Evolutionary conservation across 129 eudicot genomes (phyloP).

Genomic region (Artemisia argyi): DNA sequence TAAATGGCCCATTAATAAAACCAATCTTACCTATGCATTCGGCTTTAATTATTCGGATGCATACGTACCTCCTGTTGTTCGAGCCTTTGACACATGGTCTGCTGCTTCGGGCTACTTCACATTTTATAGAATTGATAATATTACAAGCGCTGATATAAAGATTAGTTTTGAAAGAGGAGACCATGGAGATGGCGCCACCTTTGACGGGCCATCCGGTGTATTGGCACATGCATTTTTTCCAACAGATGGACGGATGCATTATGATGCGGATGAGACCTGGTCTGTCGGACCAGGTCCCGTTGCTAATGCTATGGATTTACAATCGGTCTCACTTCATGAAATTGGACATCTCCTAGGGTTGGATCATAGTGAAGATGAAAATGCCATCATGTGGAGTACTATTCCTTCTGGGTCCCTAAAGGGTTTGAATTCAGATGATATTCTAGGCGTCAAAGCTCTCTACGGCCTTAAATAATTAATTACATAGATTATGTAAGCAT

Average conservation of each 20-base stretch:
- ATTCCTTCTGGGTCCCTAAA: not conserved
- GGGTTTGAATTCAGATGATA: conserved; percentile 6
- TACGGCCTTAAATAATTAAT: not conserved
- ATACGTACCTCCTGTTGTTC: conserved; percentile 1
- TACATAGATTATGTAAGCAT: not conserved
- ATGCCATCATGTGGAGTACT: not conserved
- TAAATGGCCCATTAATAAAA: conserved; percentile 1
- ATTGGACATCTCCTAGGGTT: conserved; percentile 8
- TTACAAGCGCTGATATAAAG: not conserved
- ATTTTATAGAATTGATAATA: not conserved
- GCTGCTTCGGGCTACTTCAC: conserved; percentile 18
- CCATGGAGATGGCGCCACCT: not conserved
- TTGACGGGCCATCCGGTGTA: not conserved
- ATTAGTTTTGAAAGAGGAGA: not conserved
- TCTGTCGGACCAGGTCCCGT: not conserved
- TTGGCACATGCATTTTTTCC: conserved; percentile 7
- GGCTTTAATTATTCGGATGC: not conserved
- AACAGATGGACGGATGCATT: not conserved
- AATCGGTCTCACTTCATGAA: conserved; percentile 6
- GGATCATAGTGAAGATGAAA: not conserved
- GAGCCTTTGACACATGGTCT: conserved; percentile 16
- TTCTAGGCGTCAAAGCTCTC: conserved; percentile 7
- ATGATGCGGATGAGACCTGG: not conserved
- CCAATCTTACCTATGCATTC: conserved; percentile 2
- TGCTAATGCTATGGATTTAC: not conserved